Base-by-base conservation (phyloP, 2,329 filamentous ascomycete species). In the Aureobasidium subglaciale region DNA sequence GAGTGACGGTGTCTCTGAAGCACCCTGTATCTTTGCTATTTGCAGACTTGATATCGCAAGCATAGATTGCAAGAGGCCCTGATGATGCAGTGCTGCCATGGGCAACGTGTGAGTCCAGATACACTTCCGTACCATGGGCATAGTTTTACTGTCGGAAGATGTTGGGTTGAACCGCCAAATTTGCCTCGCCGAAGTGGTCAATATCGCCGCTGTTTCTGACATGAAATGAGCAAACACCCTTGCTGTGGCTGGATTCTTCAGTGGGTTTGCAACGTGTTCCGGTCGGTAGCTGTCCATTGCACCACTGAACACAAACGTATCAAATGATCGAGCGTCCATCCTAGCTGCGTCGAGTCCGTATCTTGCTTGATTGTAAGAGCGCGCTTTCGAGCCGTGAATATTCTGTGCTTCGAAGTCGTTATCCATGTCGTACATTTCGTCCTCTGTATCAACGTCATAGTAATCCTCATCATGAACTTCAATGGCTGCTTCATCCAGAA, bases 191-290 rank as follows among this genome's bases (percentile, higher is more conserved):
- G 89, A 96, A 25, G 95, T 79, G 1, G 91, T 95, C 66, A 97
- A 82, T 61, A 83, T 87, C 1, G 90, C 88, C 0, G 87, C 91
- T 2, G 90, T 95, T 6, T 93, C 86, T 62, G 90, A 87, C 43
- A 97, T 84, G 68, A 96, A 97, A 70, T 97, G 90, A 68, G 86
- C 86, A 68, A 97, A 97, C 6, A 96, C 84, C 27, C 85, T 81
- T 13, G 89, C 86, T 10, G 89, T 92, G 60, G 86, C 85, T 2
- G 83, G 80, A 61, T 96, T 90, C 62, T 85, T 88, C 25, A 96
- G 74, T 29, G 93, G 91, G 35, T 73, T 78, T 9, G 76, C 76
- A 49, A 71, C 71, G 60, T 72, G 67, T 60, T 78, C 75, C 2
- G 74, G 68, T 32, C 67, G 68, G 59, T 78, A 78, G 4, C 67